These are phyloP conservation scores for Aspergillus uvarum DNA, from an alignment of 2,329 filamentous ascomycete species.

Conservation along the genomic window DNA sequence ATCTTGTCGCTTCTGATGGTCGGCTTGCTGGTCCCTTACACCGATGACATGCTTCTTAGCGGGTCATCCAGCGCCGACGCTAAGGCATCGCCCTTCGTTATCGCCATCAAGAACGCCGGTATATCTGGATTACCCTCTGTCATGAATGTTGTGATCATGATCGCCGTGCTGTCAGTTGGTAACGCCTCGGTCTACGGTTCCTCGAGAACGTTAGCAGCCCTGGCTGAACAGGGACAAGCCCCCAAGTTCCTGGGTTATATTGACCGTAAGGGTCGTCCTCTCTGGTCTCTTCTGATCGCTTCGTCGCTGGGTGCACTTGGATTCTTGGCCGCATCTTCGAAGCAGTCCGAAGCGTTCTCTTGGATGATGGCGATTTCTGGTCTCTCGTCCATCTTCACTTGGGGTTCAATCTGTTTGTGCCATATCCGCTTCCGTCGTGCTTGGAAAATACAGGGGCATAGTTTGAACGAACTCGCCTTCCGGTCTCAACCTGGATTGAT, in stretches of 20 bases:
- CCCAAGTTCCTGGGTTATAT: conserved; percentile 76
- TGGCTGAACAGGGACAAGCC: conserved; percentile 84
- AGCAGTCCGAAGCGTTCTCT: conserved; percentile 65
- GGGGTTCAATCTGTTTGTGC: conserved; percentile 80
- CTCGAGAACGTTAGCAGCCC: conserved; percentile 81
- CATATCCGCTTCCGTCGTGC: conserved; percentile 87
- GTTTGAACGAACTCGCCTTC: conserved; percentile 77
- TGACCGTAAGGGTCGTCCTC: conserved; percentile 76
- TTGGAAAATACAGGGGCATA: conserved; percentile 70
- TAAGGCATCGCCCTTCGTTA: conserved; percentile 85
- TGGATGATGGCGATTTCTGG: conserved; percentile 79
- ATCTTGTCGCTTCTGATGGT: conserved; percentile 77
- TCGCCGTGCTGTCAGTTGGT: conserved; percentile 85
- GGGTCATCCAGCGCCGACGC: conserved; percentile 61
- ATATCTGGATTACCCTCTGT: conserved; percentile 79
- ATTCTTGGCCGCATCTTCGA: conserved; percentile 68
- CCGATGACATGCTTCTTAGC: conserved; percentile 63
- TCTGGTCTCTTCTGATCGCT: conserved; percentile 69
- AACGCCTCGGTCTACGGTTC: conserved; percentile 92
- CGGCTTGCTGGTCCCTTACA: conserved; percentile 76
- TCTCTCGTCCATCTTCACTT: conserved; percentile 72
- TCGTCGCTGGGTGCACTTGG: conserved; percentile 70
- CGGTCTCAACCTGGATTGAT: conserved; percentile 72
- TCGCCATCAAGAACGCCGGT: conserved; percentile 81
- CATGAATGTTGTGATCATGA: conserved; percentile 93